Conservation (phyloP, 2,329 filamentous ascomycete genomes). For the Fusarium fracticaudum region DNA sequence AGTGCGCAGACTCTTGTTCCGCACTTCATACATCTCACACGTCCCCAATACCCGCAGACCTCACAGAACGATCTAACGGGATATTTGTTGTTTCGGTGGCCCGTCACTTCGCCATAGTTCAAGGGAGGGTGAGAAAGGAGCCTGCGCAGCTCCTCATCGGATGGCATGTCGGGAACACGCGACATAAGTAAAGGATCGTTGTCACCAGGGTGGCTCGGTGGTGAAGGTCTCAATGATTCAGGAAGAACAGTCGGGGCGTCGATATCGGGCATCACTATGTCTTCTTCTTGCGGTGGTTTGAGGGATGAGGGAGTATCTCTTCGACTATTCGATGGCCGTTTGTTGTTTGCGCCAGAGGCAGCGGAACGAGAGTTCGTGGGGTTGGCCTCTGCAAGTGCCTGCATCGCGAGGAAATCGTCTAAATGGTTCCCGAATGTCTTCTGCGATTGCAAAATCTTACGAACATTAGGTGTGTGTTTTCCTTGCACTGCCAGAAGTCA, state of each 20-base stretch:
- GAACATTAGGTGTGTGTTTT: conserved; percentile 75
- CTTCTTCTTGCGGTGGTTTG: conserved; percentile 37
- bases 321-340: conserved; percentile 42
- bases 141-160: conserved; percentile 69
- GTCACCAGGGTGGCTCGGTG: conserved; percentile 59
- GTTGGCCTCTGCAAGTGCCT: conserved; percentile 55
- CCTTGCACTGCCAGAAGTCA: conserved; percentile 49
- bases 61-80: conserved; percentile 76
- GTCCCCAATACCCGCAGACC: conserved; percentile 84
- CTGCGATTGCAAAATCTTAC: conserved; percentile 81
- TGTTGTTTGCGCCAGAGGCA: conserved; percentile 44
- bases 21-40: conserved; percentile 80
- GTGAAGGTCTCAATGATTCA: conserved; percentile 46
- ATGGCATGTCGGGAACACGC: conserved; percentile 66
- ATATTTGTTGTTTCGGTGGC: conserved; percentile 57
- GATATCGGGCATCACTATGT: conserved; percentile 43
- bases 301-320: conserved; percentile 40
- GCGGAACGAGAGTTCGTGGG: conserved; percentile 46
- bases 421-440: conserved; percentile 87
- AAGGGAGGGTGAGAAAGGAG: conserved; percentile 72
- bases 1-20: conserved; percentile 81
- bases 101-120: conserved; percentile 72
- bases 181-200: conserved; percentile 67
- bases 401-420: conserved; percentile 78
- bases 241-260: conserved; percentile 47